These are phyloP conservation scores for Oryza meyeriana DNA, from an alignment of 176 grass and related monocot species.

Conservation along the genomic window DNA sequence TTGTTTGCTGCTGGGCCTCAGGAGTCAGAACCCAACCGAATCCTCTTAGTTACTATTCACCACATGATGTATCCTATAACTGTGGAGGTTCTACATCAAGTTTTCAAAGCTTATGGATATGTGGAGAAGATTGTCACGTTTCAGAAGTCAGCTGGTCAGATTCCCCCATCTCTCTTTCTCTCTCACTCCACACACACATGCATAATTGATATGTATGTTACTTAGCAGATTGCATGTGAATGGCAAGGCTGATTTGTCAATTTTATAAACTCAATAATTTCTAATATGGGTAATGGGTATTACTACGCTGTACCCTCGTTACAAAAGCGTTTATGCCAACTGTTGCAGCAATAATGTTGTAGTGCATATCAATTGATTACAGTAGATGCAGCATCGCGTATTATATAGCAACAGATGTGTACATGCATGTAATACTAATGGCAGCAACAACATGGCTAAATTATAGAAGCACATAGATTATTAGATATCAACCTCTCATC, in stretches of 20 bases:
- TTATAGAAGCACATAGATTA: not conserved
- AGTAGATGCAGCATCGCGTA: not conserved
- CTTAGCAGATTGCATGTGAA: constrained; percentile 7
- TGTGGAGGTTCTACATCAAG: constrained; percentile 96
- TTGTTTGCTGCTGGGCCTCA: constrained; percentile 51
- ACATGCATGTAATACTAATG: not conserved
- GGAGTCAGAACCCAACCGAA: constrained; percentile 97
- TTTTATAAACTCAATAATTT: constrained; percentile 1
- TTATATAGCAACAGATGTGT: not conserved
- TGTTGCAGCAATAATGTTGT: constrained; percentile 1
- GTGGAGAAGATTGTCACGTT: constrained; percentile 99
- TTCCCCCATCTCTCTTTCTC: constrained; percentile 39
- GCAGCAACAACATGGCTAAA: not conserved
- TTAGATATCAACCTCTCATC: not conserved
- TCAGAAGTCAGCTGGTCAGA: constrained; percentile 97
- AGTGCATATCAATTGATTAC: constrained; percentile 21
- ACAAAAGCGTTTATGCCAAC: not conserved
- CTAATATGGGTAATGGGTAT: constrained; percentile 20
- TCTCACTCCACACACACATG: constrained; percentile 10
- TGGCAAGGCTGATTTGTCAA: constrained; percentile 16
- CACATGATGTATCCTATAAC: constrained; percentile 99
- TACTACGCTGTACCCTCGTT: constrained; percentile 2
- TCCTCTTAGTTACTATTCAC: constrained; percentile 99
- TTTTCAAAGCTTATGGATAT: constrained; percentile 97
- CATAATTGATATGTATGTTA: constrained; percentile 31